Percentiles rank a stretch among this genome's conserved stretches.
Evolutionary conservation across 2,329 filamentous ascomycete genomes (phyloP).

Genomic region (Coniella lustricola): DNA sequence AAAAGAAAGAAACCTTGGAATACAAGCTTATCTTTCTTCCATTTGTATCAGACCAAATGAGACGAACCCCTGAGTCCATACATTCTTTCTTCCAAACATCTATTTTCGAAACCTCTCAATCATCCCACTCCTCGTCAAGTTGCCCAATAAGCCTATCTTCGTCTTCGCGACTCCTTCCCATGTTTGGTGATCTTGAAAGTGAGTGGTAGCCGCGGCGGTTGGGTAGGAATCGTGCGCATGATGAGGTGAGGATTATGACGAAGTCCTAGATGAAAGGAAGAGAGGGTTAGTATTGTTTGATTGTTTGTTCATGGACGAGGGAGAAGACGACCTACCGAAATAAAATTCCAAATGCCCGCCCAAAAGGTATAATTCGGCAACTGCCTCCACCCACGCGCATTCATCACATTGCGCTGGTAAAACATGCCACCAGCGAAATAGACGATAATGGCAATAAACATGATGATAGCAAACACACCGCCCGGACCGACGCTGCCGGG

Average conservation of each 20-base stretch:
- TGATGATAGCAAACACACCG: slow-evolving; percentile 83
- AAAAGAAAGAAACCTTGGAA: no score
- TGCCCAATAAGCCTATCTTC: slow-evolving; percentile 95
- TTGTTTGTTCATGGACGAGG: no score
- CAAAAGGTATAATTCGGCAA: slow-evolving; percentile 91
- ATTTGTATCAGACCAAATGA: background rate
- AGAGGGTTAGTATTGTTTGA: no score
- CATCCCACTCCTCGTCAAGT: slow-evolving; percentile 95
- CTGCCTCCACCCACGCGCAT: slow-evolving; percentile 92
- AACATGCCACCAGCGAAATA: slow-evolving; percentile 91
- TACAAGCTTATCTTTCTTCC: no score
- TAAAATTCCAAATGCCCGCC: slow-evolving; percentile 78
- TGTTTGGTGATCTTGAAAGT: slow-evolving; percentile 47
- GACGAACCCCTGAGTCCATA: no score
- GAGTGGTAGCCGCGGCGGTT: slow-evolving; percentile 60
- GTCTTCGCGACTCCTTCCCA: slow-evolving; percentile 54
- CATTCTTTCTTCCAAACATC: background rate
- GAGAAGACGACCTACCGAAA: slow-evolving; percentile 53
- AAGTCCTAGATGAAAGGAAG: slow-evolving; percentile 45
- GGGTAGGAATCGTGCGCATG: slow-evolving; percentile 60
- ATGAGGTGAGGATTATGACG: slow-evolving; percentile 61
- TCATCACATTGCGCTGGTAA: slow-evolving; percentile 89
- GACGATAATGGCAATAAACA: slow-evolving; percentile 67
- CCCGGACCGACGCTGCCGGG: slow-evolving; percentile 64
- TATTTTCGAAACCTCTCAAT: slow-evolving; percentile 41